Conservation (phyloP, 2,329 filamentous ascomycete genomes). For the Fusarium sp. region DNA sequence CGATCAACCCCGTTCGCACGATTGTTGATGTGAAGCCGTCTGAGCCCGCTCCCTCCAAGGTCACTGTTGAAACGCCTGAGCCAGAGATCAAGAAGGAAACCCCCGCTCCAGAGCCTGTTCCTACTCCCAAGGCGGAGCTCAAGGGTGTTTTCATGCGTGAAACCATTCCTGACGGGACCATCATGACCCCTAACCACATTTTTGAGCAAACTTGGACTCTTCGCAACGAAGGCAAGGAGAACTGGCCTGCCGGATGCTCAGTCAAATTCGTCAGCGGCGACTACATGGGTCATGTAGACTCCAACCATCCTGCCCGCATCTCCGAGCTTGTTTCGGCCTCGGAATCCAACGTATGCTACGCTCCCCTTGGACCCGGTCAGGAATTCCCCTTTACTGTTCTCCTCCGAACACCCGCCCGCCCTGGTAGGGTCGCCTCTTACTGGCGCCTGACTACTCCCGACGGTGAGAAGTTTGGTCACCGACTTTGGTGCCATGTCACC, state of each 20-base stretch:
- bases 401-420: slow-evolving; percentile 81
- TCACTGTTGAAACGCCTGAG: slow-evolving; percentile 15
- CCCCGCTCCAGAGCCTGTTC: slow-evolving; percentile 34
- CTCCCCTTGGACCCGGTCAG: slow-evolving; percentile 78
- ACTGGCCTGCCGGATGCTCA: slow-evolving; percentile 91
- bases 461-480: slow-evolving; percentile 88
- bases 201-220: slow-evolving; percentile 95
- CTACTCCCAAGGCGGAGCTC: slow-evolving; percentile 52
- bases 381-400: slow-evolving; percentile 84
- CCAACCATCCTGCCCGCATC: slow-evolving; percentile 81
- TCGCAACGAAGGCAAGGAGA: slow-evolving; percentile 80
- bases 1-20: slow-evolving; percentile 72
- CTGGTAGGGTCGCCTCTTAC: slow-evolving; percentile 90
- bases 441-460: slow-evolving; percentile 91
- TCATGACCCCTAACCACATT: slow-evolving; percentile 75
- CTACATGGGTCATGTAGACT: slow-evolving; percentile 94
- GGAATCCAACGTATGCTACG: slow-evolving; percentile 82
- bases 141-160: slow-evolving; percentile 79
- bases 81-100: slow-evolving; percentile 46
- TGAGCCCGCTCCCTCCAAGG: slow-evolving; percentile 52
- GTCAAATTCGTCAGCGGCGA: slow-evolving; percentile 94
- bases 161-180: slow-evolving; percentile 81
- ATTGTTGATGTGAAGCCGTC: slow-evolving; percentile 78
- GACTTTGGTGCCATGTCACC: slow-evolving; percentile 92
- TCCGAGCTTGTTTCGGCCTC: slow-evolving; percentile 81